Evolutionary conservation across 257 asterid species (phyloP).

Genomic region (Cinchona pubescens): DNA sequence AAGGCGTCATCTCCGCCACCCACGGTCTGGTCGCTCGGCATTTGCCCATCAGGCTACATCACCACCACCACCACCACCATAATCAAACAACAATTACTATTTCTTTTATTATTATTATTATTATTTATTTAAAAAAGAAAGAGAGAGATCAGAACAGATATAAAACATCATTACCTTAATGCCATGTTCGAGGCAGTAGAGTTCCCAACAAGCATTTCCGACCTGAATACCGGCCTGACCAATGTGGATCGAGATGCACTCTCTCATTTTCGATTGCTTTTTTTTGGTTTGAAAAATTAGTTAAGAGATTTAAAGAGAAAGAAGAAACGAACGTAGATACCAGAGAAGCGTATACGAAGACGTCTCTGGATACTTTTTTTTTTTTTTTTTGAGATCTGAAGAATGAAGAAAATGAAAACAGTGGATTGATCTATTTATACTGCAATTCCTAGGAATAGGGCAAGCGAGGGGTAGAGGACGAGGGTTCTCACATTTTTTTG

Average conservation of each 20-base stretch:
- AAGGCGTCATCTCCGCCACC: conserved; percentile 97
- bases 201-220: conserved; percentile 96
- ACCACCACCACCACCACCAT: too few species aligned
- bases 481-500: not conserved
- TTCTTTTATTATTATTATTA: too few species aligned
- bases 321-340: not conserved
- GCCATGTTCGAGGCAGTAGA: conserved; percentile 93
- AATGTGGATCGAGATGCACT: conserved; percentile 95
- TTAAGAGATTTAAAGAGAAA: not conserved
- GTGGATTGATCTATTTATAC: conserved; percentile 11
- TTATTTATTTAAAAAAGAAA: not conserved
- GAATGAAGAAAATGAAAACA: not conserved
- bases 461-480: conserved; percentile 3
- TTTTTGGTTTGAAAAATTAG: not conserved
- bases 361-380: conserved; percentile 37
- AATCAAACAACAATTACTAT: not conserved
- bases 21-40: conserved; percentile 78
- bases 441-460: conserved; percentile 3
- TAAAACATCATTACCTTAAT: conserved; percentile 41
- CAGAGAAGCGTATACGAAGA: conserved; percentile 41
- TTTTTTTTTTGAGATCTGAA: conserved; percentile 20
- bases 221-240: conserved; percentile 98
- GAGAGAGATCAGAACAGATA: not conserved
- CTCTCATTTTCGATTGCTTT: conserved; percentile 56
- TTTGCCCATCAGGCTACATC: conserved; percentile 87